Base-by-base conservation (phyloP, 805 yeast genomes). In the Kodamaea nitidulidarum region DNA sequence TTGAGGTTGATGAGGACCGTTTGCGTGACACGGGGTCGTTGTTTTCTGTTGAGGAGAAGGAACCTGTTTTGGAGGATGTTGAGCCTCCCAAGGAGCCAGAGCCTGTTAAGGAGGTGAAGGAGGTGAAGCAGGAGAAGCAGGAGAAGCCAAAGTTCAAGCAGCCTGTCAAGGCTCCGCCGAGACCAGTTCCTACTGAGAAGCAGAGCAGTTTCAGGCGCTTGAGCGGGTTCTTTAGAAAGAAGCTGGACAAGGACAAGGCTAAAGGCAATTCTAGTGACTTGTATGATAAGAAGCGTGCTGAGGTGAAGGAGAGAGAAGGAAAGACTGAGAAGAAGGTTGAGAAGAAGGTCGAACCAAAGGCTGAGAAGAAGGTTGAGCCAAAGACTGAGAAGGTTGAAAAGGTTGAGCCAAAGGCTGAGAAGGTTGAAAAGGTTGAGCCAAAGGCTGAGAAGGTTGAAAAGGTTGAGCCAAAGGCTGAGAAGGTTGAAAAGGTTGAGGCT, bases 281-380 rank as follows among this genome's bases (percentile, higher is more conserved):
- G 6, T 50, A 60, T 28, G 46, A 47, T 22, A 54, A 55, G 39
- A 49, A 51, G 37, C 59, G 58, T 42, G 54, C 55, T 40, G 67
- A 67, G 14, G 71, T 71, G 4, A 45, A 65, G 22, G 66, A 67
- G 48, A 65, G 63, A 46, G 71, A 67, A 49, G 71, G 66, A 46
- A 62, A 66, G 40, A 25, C 11, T 65, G 52, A 41, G 20, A 36
- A 16, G 25, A 21, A 18, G 27, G 18, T 4, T 16, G 14, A 15
- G 27, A 4, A 25, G 12, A n/a, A 25, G 12, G 12, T 7, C 4
- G 10, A 25, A n/a, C 27, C 12, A 4, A 34, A 26, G 15, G 32
- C 10, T n/a, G 42, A 39, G 18, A 15, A 15, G 21, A 22, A 38
- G 16, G 36, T 15, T 20, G 12, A 16, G 7, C 14, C 29, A 5